Evolutionary conservation across 2,329 filamentous ascomycete genomes (phyloP).

Genomic region (Cladobotryum protrusum): DNA sequence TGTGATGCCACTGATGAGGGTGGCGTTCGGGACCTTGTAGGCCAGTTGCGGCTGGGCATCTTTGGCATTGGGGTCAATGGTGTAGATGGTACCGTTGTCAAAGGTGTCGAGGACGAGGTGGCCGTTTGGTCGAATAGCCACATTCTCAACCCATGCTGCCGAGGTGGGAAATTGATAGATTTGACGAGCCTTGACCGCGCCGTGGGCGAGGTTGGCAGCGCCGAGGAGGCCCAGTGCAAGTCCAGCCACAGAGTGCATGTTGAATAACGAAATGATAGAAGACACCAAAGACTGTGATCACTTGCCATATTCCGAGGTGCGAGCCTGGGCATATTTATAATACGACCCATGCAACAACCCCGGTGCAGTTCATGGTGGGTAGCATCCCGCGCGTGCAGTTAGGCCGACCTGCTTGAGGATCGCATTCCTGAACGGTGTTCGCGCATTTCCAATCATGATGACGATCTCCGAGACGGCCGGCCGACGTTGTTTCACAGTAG

Average conservation of each 20-base stretch:
- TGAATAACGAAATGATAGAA: not conserved
- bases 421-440: no score
- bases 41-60: constrained; percentile 8
- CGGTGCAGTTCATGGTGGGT: no score
- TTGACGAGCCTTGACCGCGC: constrained; percentile 21
- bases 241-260: no score
- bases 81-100: constrained; percentile 13
- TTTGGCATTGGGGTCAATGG: constrained; percentile 7
- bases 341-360: no score
- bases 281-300: not conserved
- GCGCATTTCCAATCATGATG: no score
- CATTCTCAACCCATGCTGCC: constrained; percentile 17
- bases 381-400: no score
- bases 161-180: constrained; percentile 14
- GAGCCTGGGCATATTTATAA: no score
- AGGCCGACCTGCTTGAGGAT: no score
- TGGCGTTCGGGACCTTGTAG: constrained; percentile 10
- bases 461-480: no score
- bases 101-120: constrained; percentile 15
- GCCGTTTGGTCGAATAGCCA: constrained; percentile 16
- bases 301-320: no score
- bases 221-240: not conserved
- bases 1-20: constrained; percentile 14
- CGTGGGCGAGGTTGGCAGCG: not conserved
- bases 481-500: no score